phyloP scores from a whole-genome alignment of 176 grass and related monocot genomes.

The Raddia distichophylla region DNA sequence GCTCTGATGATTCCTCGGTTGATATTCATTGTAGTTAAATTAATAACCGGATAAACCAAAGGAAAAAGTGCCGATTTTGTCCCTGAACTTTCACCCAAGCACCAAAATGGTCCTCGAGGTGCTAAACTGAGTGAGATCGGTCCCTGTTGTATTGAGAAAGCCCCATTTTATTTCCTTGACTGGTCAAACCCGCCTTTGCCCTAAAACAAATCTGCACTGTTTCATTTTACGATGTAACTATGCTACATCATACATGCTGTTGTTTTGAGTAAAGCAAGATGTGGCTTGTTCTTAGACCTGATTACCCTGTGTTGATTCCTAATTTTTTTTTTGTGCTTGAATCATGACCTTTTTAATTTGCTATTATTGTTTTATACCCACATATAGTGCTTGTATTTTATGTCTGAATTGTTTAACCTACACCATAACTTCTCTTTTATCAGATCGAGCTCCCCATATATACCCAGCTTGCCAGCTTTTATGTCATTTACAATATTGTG shows the following conservation, averaged over 20 bases:
- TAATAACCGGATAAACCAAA: slow-evolving; percentile 3
- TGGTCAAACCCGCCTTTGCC: no score
- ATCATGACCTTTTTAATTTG: neutral
- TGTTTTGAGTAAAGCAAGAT: neutral
- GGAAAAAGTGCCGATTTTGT: no score
- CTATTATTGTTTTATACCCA: slow-evolving; percentile 8
- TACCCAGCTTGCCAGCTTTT: neutral
- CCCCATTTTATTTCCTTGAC: no score
- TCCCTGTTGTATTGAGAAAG: no score
- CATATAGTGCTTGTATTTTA: neutral
- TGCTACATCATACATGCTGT: neutral
- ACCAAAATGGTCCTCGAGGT: no score
- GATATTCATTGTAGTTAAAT: neutral
- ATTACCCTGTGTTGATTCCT: neutral
- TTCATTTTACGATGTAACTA: neutral
- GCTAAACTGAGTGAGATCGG: no score
- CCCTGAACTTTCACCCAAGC: no score
- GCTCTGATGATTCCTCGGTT: slow-evolving; percentile 29
- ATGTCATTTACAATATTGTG: slow-evolving; percentile 8
- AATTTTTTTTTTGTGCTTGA: slow-evolving; percentile 21
- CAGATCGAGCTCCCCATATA: neutral
- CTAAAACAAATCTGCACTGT: neutral
- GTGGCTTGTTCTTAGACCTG: neutral
- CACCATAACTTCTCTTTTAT: neutral
- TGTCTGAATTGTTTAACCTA: slow-evolving; percentile 21